These are phyloP conservation scores for Coccomyxa sp. DNA, from an alignment of 139 green algal genomes.

Conservation along the genomic window DNA sequence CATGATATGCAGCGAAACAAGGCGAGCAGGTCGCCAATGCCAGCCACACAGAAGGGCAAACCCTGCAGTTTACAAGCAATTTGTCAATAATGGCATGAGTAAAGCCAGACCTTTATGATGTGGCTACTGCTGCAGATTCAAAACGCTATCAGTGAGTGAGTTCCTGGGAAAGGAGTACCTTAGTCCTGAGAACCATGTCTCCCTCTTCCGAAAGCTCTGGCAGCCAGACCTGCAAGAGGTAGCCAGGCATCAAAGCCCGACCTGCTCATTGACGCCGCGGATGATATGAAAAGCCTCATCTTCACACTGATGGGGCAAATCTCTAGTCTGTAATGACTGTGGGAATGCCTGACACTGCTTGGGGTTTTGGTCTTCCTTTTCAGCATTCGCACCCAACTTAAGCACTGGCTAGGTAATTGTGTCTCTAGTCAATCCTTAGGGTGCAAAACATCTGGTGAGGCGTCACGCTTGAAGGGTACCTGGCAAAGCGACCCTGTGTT, in stretches of 20 bases:
- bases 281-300: neutral
- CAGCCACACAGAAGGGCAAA: slow-evolving; percentile 49
- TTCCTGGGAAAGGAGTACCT: slow-evolving; percentile 5
- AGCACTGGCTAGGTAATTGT: neutral
- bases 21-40: slow-evolving; percentile 44
- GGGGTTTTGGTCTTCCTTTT: neutral
- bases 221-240: slow-evolving; percentile 29
- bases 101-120: neutral
- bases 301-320: too few relatives aligned
- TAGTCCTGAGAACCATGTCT: slow-evolving; percentile 28
- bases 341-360: neutral
- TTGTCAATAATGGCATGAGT: neutral
- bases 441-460: neutral
- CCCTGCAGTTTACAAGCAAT: slow-evolving; percentile 20
- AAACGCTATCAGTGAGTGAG: neutral
- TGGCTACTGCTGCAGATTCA: neutral
- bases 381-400: neutral
- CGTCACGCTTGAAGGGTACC: neutral
- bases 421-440: too few relatives aligned
- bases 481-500: slow-evolving; percentile 30
- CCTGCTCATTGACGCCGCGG: neutral
- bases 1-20: slow-evolving; percentile 58
- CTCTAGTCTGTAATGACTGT: neutral
- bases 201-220: slow-evolving; percentile 19
- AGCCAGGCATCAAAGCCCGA: neutral